These are phyloP conservation scores for Tylopilus orsonianus DNA, from an alignment of 1,284 basidiomycete species.

Conservation along the genomic window DNA sequence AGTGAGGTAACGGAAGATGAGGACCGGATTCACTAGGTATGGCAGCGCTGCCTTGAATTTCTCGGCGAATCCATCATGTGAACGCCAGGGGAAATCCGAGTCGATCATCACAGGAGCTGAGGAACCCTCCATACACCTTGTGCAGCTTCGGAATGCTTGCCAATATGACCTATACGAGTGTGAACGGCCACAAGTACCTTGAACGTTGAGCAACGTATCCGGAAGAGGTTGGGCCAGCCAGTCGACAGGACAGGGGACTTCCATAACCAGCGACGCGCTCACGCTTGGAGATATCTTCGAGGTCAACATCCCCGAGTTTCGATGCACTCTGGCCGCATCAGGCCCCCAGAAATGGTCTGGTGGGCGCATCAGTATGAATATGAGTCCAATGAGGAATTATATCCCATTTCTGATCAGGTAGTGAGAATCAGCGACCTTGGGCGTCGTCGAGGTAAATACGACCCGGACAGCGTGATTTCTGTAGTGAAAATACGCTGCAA, in stretches of 20 bases:
- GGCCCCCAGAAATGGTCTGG: constrained; percentile 1
- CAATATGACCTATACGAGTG: background rate
- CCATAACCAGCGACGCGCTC: constrained; percentile 3
- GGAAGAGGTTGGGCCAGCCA: background rate
- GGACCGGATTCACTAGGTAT: no score
- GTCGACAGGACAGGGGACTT: background rate
- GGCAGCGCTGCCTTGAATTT: no score
- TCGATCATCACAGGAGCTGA: no score
- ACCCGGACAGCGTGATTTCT: constrained; percentile 11
- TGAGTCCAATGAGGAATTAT: background rate
- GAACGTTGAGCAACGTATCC: constrained; percentile 6
- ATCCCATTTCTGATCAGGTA: constrained; percentile 2
- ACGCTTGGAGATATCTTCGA: background rate
- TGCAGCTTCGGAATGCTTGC: background rate
- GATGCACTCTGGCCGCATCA: background rate
- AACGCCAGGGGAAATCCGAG: no score
- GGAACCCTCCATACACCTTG: constrained; percentile 1
- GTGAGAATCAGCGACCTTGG: constrained; percentile 10
- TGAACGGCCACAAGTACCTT: no score
- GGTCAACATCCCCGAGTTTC: background rate
- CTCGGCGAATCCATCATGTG: no score
- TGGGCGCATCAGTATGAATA: background rate
- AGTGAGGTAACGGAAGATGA: no score
- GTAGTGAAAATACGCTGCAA: constrained; percentile 3
- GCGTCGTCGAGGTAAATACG: constrained; percentile 15